Evolutionary conservation across 805 yeast genomes (phyloP).

Genomic region (Saccharomycopsis sp.): DNA sequence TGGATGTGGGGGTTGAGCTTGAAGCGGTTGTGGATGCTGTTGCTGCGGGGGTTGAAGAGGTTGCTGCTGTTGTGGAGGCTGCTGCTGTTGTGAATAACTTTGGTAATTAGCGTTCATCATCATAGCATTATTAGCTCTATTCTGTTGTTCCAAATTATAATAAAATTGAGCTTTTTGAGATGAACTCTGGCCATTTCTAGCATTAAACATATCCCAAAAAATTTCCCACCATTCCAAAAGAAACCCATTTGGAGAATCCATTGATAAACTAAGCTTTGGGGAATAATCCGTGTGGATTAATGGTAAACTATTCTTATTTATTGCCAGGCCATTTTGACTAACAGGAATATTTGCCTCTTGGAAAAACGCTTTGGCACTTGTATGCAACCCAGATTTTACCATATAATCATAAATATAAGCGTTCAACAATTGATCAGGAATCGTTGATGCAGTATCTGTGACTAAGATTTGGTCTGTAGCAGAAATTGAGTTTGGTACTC

Average conservation of each 20-base stretch:
- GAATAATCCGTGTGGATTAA: conserved; percentile 30
- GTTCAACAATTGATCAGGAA: conserved; percentile 36
- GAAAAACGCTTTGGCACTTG: conserved; percentile 67
- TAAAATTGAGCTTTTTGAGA: conserved; percentile 33
- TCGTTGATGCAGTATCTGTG: conserved; percentile 10
- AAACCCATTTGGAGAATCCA: conserved; percentile 85
- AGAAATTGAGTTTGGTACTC: no score
- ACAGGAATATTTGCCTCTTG: conserved; percentile 68
- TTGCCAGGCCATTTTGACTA: conserved; percentile 30
- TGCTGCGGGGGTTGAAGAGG: conserved; percentile 15
- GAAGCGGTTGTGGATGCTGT: conserved; percentile 8
- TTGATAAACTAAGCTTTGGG: conserved; percentile 45
- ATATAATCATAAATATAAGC: conserved; percentile 85
- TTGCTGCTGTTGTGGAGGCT: conserved; percentile 25
- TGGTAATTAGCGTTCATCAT: not conserved
- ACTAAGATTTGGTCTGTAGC: conserved; percentile 7
- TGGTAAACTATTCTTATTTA: conserved; percentile 22
- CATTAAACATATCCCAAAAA: conserved; percentile 90
- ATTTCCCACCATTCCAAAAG: conserved; percentile 94
- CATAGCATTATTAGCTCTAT: conserved; percentile 4
- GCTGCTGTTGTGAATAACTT: conserved; percentile 22
- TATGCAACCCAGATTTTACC: conserved; percentile 60
- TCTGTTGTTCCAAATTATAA: conserved; percentile 26
- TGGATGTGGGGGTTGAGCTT: not conserved
- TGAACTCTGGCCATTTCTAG: conserved; percentile 45